Base-by-base conservation (phyloP, 306 rosid species). In the Datisca glomerata region DNA sequence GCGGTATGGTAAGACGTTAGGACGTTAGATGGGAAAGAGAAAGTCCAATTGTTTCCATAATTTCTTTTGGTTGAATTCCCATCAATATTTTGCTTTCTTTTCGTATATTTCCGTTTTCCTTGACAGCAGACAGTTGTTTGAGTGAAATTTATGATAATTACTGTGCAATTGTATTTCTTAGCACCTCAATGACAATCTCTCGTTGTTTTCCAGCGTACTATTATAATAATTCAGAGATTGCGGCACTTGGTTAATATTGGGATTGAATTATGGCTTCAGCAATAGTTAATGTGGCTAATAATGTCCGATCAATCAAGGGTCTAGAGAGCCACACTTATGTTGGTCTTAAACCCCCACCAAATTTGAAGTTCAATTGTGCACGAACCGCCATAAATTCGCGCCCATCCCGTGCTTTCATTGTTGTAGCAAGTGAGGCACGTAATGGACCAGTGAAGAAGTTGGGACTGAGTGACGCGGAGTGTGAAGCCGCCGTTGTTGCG, bases 401-500 rank as follows among this genome's bases (percentile, higher is more conserved):
- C 6, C 64, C 49, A 12, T 46, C 48, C 1, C 55, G 56, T 18
- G 67, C 54, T 36, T 53, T 83, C 23, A 50, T 53, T 7, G 76
- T 74, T 0, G 69, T 89, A 72, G 89, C 89, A 1, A 56, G 58
- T 47, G 46, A 62, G 21, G 25, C 21, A 21, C 45, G 49, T 0
- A 63, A 67, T 14, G 72, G 55, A 8, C 61, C 59, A 1, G 3
- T 31, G 13, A 44, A 57, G 55, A 76, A 73, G 60, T 21, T 69
- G 17, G 68, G 77, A 13, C 23, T 65, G 45, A 70, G 68, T 45
- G 91, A 89, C 22, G 77, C 81, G 0, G 83, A 89, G 12, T 83
- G 84, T 17, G 95, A 89, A 45, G 97, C 97, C n/a, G 81, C 86
- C 12, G 77, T 83, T 3, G 91, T 72, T 18, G 72, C 86, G 1